Evolutionary conservation across 306 rosid species (phyloP), one percentile per base, ranked within the genome.

Genomic region (Dryas octopetala): DNA sequence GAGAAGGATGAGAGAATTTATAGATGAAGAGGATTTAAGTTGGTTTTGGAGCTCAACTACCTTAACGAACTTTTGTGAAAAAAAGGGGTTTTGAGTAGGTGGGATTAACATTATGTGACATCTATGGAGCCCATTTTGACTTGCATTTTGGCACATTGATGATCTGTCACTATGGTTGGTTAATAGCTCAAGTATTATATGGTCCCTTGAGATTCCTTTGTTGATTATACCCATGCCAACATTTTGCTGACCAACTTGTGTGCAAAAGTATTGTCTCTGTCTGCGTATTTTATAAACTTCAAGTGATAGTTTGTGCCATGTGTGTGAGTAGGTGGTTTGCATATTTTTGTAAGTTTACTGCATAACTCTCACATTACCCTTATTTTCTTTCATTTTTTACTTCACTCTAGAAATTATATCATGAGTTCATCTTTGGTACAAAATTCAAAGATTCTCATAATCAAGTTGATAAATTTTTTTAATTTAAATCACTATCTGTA

Each of bases 31-130:
- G 55, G 32, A 59, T 63, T 73, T 78, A 54, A 79, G 86, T 90
- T 79, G 96, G 89, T 91, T 85, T 78, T 74, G 91, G 82, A 87
- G 97, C 74, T 95, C 85, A 95, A 84, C 97, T 76, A 91, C 93
- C 80, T 14, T 78, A 84, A 85, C 89, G 57, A 79, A 86, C 76
- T 49, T 60, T 11, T 15, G 74, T 66, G 43, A 77, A 77, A 80
- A 64, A 48, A 60, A 72, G 74, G 77, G 3, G 62, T 66, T 72
- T 68, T 53, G 15, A 71, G 76, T 78, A 26, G 85, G 81, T 75
- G 67, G 26, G 59, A 73, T 65, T 79, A 55, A 78, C 71, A 62
- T 89, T 67, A 66, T 53, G 62, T 67, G 78, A 68, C 58, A 14
- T n/a, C 4, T 49, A 14, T 49, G 80, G 44, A 74, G 59, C 69